These are phyloP conservation scores for Calonectria naviculata DNA, from an alignment of 2,329 filamentous ascomycete species.

Conservation along the genomic window DNA sequence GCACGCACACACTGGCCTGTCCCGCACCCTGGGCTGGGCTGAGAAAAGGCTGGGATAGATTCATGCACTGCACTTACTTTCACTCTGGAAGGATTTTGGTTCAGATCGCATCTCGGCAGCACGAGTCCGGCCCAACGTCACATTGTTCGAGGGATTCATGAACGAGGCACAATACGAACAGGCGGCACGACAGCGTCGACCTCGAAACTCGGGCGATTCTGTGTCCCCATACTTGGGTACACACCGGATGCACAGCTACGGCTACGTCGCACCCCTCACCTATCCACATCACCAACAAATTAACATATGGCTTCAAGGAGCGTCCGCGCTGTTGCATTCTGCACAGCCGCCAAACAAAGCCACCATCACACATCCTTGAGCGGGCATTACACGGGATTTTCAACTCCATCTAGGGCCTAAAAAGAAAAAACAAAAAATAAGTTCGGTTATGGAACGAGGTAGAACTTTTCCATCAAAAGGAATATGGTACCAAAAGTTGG, in stretches of 20 bases:
- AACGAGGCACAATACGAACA: not conserved
- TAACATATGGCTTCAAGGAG: not conserved
- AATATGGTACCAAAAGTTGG: slow-evolving; percentile 1
- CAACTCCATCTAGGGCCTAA: not conserved
- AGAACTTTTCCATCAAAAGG: not conserved
- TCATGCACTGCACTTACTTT: slow-evolving; percentile 5
- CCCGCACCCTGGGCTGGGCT: not conserved
- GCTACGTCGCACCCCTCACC: not conserved
- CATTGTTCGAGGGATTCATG: not conserved
- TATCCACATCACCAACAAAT: not conserved
- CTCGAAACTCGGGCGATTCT: not conserved
- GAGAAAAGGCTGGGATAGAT: not conserved
- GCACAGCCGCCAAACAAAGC: not conserved
- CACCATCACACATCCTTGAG: not conserved
- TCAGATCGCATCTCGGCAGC: slow-evolving; percentile 4
- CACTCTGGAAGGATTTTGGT: not conserved
- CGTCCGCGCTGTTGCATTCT: not conserved
- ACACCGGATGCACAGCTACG: slow-evolving; percentile 4
- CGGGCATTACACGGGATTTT: not conserved
- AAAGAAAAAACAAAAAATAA: too few relatives aligned
- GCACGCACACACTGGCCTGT: slow-evolving; percentile 2
- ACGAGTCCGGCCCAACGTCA: not conserved
- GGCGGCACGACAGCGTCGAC: not conserved
- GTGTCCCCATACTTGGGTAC: not conserved
- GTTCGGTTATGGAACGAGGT: not conserved